These are phyloP conservation scores for Trypanosoma scelopori DNA, from an alignment of 208 protist species.

Conservation along the genomic window DNA sequence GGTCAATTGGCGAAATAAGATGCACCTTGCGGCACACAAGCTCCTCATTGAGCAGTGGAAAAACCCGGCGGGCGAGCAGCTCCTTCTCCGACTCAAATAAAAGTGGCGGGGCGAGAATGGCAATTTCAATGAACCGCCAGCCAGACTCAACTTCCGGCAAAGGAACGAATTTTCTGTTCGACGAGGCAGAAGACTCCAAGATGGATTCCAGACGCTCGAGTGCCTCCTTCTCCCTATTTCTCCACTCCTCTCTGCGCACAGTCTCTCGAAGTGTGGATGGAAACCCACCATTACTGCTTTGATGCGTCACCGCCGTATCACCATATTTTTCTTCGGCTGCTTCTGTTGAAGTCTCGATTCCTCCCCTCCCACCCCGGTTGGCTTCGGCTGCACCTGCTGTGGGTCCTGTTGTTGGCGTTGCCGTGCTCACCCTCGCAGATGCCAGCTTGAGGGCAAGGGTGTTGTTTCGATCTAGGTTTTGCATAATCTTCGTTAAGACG, in stretches of 20 bases:
- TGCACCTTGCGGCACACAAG: constrained; percentile 36
- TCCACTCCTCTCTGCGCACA: constrained; percentile 29
- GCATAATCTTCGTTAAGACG: constrained; percentile 54
- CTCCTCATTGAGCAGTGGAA: constrained; percentile 71
- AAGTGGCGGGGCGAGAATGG: constrained; percentile 68
- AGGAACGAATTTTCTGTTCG: constrained; percentile 22
- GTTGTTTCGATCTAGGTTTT: constrained; percentile 41
- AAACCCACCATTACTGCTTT: constrained; percentile 1
- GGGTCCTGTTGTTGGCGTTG: background rate
- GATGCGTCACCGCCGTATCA: background rate
- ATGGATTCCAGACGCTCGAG: constrained; percentile 20
- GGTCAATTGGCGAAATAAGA: constrained; percentile 49
- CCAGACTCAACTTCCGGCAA: constrained; percentile 44
- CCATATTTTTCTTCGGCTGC: background rate
- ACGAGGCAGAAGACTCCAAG: background rate
- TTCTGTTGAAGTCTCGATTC: background rate
- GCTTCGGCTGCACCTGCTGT: constrained; percentile 2
- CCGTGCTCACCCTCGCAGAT: background rate
- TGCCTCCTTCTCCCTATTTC: constrained; percentile 13
- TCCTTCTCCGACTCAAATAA: constrained; percentile 79
- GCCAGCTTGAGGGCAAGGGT: background rate
- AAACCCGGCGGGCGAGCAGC: constrained; percentile 51
- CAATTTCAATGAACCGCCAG: constrained; percentile 78
- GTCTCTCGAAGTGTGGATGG: constrained; percentile 22
- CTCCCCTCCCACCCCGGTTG: background rate